Evolutionary conservation across 352 stramenopile genomes (phyloP).

Genomic region (Phytophthora citrophthora): DNA sequence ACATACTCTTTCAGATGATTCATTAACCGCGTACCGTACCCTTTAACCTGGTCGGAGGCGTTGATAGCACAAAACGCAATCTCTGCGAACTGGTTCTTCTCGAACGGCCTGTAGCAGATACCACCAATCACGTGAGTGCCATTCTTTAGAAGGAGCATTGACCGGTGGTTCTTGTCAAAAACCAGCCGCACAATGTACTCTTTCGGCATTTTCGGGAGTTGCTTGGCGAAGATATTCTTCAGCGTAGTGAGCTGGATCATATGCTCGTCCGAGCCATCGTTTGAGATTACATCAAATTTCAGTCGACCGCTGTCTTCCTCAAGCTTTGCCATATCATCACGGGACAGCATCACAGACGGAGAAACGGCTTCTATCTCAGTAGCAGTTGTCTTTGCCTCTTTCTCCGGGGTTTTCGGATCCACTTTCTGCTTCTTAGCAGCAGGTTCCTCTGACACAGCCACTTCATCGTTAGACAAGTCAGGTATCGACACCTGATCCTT

Average conservation of each 20-base stretch:
- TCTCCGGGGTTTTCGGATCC: slow-evolving; percentile 10
- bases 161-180: slow-evolving; percentile 96
- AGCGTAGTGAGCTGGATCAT: slow-evolving; percentile 94
- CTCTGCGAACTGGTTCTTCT: slow-evolving; percentile 96
- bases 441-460: slow-evolving; percentile 9
- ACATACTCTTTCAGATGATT: slow-evolving; percentile 99
- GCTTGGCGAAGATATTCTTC: slow-evolving; percentile 98
- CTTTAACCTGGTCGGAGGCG: slow-evolving; percentile 95
- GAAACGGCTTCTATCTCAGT: slow-evolving; percentile 11
- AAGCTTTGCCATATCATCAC: slow-evolving; percentile 90
- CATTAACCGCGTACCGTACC: slow-evolving; percentile 99
- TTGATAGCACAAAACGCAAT: slow-evolving; percentile 99
- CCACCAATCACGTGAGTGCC: slow-evolving; percentile 95
- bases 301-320: slow-evolving; percentile 81
- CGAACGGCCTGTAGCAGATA: slow-evolving; percentile 98
- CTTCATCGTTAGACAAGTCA: slow-evolving; percentile 11
- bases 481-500: slow-evolving; percentile 19
- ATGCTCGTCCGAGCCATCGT: slow-evolving; percentile 89
- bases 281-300: slow-evolving; percentile 91
- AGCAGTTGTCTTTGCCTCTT: neutral
- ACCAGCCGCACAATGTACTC: slow-evolving; percentile 99
- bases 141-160: slow-evolving; percentile 94
- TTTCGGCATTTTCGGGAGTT: slow-evolving; percentile 99
- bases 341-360: slow-evolving; percentile 70
- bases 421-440: slow-evolving; percentile 53